A percentile compares a stretch with the other conserved stretches of the same genome.
Evolutionary conservation across 2,329 filamentous ascomycete species (phyloP).

Genomic region (Penicillium hordei): DNA sequence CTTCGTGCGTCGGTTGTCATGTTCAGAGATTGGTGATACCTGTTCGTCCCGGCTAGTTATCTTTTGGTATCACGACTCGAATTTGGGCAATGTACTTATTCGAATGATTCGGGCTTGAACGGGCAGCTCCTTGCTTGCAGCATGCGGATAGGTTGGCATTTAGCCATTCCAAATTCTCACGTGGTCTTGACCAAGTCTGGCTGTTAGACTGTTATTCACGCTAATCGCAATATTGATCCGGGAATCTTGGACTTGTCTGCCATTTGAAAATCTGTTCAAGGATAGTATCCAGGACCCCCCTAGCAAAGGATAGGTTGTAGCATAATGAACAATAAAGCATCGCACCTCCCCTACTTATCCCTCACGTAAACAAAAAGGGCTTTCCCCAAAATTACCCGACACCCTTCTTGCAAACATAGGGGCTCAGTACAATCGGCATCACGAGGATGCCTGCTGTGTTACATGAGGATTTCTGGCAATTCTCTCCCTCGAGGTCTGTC

Average conservation of each 20-base stretch:
- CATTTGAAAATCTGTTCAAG: too few species aligned
- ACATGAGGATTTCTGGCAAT: too few species aligned
- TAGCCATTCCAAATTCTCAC: neutral
- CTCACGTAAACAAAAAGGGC: too few species aligned
- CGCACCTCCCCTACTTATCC: neutral
- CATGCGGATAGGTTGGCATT: neutral
- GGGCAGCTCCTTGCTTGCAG: neutral
- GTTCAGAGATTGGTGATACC: neutral
- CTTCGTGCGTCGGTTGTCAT: neutral
- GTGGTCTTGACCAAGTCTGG: neutral
- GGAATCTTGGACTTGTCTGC: neutral
- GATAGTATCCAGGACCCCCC: neutral
- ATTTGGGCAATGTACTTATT: neutral
- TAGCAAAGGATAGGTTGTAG: neutral
- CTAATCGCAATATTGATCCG: neutral
- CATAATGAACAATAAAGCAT: neutral
- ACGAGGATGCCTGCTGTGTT: too few species aligned
- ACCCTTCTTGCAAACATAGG: too few species aligned
- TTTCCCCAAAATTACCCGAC: too few species aligned
- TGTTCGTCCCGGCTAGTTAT: neutral
- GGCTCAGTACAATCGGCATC: too few species aligned
- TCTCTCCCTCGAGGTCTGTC: too few species aligned
- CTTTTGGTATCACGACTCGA: neutral
- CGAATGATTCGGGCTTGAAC: neutral
- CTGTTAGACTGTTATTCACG: neutral